phyloP scores from a whole-genome alignment of 768 basidiomycete species.

The Royoungia palumana region DNA sequence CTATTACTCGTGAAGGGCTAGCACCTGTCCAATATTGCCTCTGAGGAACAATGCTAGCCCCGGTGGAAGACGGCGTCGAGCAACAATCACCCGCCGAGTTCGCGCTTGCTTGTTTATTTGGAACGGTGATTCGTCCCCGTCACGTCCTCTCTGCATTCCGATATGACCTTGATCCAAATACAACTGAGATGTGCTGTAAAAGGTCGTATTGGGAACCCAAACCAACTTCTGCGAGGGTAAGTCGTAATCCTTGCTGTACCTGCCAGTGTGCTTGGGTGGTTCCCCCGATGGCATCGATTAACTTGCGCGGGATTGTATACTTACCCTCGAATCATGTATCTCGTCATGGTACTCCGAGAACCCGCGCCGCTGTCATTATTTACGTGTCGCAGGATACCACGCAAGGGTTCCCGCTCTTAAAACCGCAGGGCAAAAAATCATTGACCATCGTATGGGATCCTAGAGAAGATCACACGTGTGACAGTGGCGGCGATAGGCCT shows the following conservation, averaged over 20 bases:
- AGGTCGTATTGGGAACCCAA: constrained; percentile 19
- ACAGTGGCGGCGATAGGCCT: constrained; percentile 28
- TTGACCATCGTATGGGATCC: constrained; percentile 5
- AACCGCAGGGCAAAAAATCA: constrained; percentile 11
- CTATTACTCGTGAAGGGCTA: too few relatives aligned
- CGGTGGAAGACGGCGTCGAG: constrained; percentile 7
- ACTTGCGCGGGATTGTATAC: constrained; percentile 15
- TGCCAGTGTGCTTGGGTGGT: constrained; percentile 7
- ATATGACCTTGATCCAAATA: constrained; percentile 21
- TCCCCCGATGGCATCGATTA: constrained; percentile 33
- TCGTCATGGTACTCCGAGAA: constrained; percentile 16
- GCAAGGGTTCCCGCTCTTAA: constrained; percentile 6
- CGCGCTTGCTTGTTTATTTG: constrained; percentile 24
- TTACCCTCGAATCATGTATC: constrained; percentile 30
- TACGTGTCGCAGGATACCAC: constrained; percentile 23
- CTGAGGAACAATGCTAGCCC: neutral
- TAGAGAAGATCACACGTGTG: constrained; percentile 15
- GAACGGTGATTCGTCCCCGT: constrained; percentile 25
- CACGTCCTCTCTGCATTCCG: constrained; percentile 12
- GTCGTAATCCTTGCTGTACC: constrained; percentile 14
- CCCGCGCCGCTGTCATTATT: constrained; percentile 27
- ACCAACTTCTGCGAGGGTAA: constrained; percentile 14
- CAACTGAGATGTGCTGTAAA: constrained; percentile 7
- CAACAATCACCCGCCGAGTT: constrained; percentile 15
- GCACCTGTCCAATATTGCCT: neutral